Base-by-base conservation (phyloP, 306 rosid species). In the barrel medic (Medicago truncatula) region DNA sequence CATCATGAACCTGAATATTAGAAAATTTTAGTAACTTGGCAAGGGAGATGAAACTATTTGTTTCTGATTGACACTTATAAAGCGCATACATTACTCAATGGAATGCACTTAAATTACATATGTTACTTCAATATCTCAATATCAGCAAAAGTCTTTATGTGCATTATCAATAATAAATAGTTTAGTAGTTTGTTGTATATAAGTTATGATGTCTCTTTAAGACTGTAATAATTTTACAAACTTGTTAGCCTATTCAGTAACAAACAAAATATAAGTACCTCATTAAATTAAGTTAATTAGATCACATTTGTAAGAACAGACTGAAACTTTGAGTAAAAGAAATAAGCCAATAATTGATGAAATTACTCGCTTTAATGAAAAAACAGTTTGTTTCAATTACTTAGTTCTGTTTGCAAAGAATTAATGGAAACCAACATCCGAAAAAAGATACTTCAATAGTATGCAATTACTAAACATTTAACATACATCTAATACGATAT, bases 1-100 rank as follows among this genome's bases (percentile, higher is more conserved):
- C 98, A 83, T 95, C 98, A 90, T 96, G 97, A 87, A 95, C 98
- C 98, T 95, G 98, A 84, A 86, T 85, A 89, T 86, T 80, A 73
- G 84, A 82, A 85, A 82, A 78, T 66, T 76, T 79, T 23, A 44
- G 39, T 67, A 70, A 79, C 80, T 82, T 77, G 79, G 86, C 72
- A 50, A 39, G 77, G 74, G 67, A 61, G 52, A 67, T 15, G 18
- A 25, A 60, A 57, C 82, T 58, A 54, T 64, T 59, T 41, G 52
- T 50, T 63, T 57, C 49, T 70, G 70, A 31, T 34, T 65, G 56
- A 50, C 17, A 76, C 40, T 38, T 9, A 58, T 18, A 44, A 7
- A 41, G 50, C 23, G 58, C 66, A 76, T 21, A 69, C 39, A 41
- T 23, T 47, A 47, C 63, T 67, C 68, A 15, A 70, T 50, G 14